A percentile compares a stretch with the other conserved stretches of the same genome.
These are phyloP conservation scores for Akanthomyces lecanii DNA, from an alignment of 2,329 filamentous ascomycete species.

Conservation along the genomic window DNA sequence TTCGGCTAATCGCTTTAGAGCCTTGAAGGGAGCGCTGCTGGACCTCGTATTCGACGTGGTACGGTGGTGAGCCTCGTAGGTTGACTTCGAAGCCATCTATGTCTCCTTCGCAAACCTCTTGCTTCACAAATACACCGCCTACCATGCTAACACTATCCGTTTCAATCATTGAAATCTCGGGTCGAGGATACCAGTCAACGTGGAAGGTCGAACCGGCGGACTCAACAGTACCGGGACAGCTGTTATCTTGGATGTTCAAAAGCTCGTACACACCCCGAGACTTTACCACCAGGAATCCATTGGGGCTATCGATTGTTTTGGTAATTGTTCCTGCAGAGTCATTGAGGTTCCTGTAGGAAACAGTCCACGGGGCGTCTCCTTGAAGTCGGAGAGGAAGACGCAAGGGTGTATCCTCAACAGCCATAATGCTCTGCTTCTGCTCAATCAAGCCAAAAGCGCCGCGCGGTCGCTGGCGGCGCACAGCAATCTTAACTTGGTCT, in stretches of 20 bases:
- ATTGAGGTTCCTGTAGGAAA: constrained; percentile 69
- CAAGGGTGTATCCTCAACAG: constrained; percentile 70
- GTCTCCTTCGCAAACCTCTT: constrained; percentile 89
- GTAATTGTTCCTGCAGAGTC: constrained; percentile 43
- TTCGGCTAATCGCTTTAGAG: constrained; percentile 59
- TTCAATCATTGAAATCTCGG: constrained; percentile 63
- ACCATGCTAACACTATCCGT: constrained; percentile 56
- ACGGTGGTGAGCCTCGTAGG: constrained; percentile 75
- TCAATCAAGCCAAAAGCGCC: constrained; percentile 83
- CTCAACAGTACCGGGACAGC: constrained; percentile 80
- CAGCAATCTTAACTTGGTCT: constrained; percentile 78
- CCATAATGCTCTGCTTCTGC: constrained; percentile 68
- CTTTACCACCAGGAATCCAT: constrained; percentile 64
- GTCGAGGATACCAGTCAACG: constrained; percentile 81
- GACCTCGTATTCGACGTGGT: constrained; percentile 76
- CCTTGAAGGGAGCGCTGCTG: constrained; percentile 66
- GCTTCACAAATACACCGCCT: constrained; percentile 61
- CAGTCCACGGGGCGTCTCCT: constrained; percentile 78
- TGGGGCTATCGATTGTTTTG: constrained; percentile 50
- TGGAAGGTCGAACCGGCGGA: constrained; percentile 68
- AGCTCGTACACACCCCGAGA: constrained; percentile 76
- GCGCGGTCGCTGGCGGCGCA: constrained; percentile 82
- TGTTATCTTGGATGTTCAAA: constrained; percentile 67
- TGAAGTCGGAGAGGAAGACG: constrained; percentile 78
- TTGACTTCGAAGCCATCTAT: constrained; percentile 82